Evolutionary conservation across 257 asterid species (phyloP), one percentile per base, ranked within the genome.

Genomic region (Marsdenia floribunda): DNA sequence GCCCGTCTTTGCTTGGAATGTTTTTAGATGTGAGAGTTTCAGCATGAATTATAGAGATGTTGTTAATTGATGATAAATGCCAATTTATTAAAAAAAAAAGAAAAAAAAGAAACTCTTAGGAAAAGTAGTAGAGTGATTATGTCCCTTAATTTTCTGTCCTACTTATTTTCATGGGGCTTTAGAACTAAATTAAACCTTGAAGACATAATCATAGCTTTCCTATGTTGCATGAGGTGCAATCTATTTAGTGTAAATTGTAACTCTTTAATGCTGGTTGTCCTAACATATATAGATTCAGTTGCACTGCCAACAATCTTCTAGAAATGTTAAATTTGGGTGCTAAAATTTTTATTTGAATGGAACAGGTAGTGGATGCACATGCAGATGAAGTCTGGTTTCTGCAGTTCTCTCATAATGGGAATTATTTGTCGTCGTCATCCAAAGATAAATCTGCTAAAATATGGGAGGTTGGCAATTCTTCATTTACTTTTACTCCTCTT

Each of bases 401-500:
- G 15, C 57, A 60, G 26, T 77, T 71, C 58, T 77, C 80, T 59
- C 70, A 77, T 24, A 58, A 61, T 24, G 80, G 76, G 70, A 71
- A 49, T 49, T 77, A 47, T 68, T 71, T 77, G 58, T 76, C 76
- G 3, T 77, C 80, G 59, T 33, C 80, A 14, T 77, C 76, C 57
- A 61, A 35, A 10, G 80, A 77, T 71, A 16, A 67, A 19, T 49
- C 76, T 33, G 80, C 72, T 52, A 70, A 71, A 61, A 77, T 77
- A 59, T 77, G 80, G 80, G 76, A 77, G 76, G 80, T 77, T 19
- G 7, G 46, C 13, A 15, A 16, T 65, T 33, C 22, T 63, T 65
- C 50, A 18, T 15, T 38, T 37, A 0, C 50, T 11, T 33, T 37
- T 8, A 12, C 19, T 26, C 21, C 19, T 19, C 24, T 64, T 64